Evolutionary conservation across 2,329 filamentous ascomycete species (phyloP).

Genomic region (Colletotrichum graminicola): DNA sequence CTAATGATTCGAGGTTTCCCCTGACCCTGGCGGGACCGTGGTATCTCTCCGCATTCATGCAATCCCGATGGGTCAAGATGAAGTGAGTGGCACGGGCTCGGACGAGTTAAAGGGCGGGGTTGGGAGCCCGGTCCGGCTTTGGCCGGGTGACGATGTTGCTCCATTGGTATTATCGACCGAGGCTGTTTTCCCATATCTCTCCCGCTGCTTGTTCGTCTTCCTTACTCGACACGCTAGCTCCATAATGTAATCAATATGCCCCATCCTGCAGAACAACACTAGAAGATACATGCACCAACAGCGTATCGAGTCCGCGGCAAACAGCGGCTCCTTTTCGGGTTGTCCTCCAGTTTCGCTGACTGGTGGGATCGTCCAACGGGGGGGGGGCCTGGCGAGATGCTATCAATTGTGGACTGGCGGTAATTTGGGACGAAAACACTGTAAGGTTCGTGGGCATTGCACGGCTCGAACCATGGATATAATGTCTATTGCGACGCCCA

Average conservation of each 20-base stretch:
- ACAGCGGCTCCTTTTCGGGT: slow-evolving; percentile 18
- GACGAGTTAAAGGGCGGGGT: slow-evolving; percentile 17
- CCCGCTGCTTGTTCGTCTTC: neutral
- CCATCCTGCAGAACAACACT: neutral
- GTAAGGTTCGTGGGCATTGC: neutral
- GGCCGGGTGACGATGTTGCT: slow-evolving; percentile 19
- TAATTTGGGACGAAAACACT: slow-evolving; percentile 20
- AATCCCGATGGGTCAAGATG: slow-evolving; percentile 3
- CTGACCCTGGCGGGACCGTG: neutral
- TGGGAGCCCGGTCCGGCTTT: slow-evolving; percentile 31
- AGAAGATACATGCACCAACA: too few relatives aligned
- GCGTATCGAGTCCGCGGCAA: slow-evolving; percentile 17
- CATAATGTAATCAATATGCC: slow-evolving; percentile 6
- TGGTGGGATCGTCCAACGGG: slow-evolving; percentile 19
- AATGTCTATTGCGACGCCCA: slow-evolving; percentile 28
- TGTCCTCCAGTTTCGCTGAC: neutral
- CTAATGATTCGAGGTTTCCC: slow-evolving; percentile 23
- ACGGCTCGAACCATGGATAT: slow-evolving; percentile 17
- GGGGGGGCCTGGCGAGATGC: neutral
- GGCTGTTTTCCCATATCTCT: slow-evolving; percentile 16
- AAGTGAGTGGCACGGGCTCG: slow-evolving; percentile 2
- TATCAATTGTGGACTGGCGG: slow-evolving; percentile 40
- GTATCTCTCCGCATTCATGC: slow-evolving; percentile 31
- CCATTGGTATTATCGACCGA: slow-evolving; percentile 22
- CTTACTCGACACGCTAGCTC: neutral